A percentile compares a stretch with the other conserved stretches of the same genome.
phyloP scores from a whole-genome alignment of 306 rosid genomes.

The Rosa rugosa region DNA sequence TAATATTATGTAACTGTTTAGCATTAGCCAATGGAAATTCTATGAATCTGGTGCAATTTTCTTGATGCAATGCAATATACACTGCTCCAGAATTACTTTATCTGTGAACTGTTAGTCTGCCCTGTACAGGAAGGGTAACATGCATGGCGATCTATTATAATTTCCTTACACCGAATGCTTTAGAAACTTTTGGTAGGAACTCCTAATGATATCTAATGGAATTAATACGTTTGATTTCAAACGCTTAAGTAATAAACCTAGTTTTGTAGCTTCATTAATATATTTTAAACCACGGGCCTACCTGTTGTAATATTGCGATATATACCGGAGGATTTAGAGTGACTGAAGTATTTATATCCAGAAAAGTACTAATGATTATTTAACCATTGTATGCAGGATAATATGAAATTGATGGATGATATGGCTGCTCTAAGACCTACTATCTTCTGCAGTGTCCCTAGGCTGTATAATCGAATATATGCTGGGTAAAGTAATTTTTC shows the following conservation, averaged over 20 bases:
- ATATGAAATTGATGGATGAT: slow-evolving; percentile 91
- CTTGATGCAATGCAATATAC: background rate
- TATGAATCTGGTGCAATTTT: background rate
- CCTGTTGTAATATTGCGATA: slow-evolving; percentile 1
- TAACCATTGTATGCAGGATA: slow-evolving; percentile 66
- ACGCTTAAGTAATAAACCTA: background rate
- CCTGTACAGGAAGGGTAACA: slow-evolving; percentile 4
- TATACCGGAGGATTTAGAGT: background rate
- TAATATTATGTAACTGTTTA: background rate
- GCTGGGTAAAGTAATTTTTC: slow-evolving; percentile 62
- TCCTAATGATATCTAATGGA: background rate
- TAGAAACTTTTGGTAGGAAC: background rate
- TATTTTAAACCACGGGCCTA: background rate
- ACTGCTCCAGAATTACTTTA: background rate
- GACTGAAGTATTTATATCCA: background rate
- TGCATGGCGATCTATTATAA: background rate
- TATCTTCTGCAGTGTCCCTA: slow-evolving; percentile 92
- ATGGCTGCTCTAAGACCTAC: slow-evolving; percentile 86
- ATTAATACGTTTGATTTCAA: background rate
- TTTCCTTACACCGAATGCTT: background rate
- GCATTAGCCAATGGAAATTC: background rate
- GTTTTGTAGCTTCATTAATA: background rate
- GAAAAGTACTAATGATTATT: slow-evolving; percentile 13
- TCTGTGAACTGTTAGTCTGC: background rate
- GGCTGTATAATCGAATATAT: slow-evolving; percentile 94